phyloP scores from a whole-genome alignment of 1,284 basidiomycete species.

The Lignosus rhinocerotis region DNA sequence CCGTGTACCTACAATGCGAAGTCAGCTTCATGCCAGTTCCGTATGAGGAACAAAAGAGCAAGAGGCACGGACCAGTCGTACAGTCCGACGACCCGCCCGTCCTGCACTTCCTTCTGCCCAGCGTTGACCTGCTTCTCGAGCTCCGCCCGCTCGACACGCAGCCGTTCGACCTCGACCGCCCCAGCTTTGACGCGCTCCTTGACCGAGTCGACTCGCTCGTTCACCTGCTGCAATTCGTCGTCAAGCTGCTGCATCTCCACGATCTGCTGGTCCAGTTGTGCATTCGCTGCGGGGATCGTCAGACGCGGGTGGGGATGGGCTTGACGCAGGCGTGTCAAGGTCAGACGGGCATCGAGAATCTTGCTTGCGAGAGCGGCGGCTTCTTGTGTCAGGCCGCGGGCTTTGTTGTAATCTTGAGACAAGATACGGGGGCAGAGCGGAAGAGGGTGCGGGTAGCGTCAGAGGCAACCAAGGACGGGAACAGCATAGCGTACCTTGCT shows the following conservation, averaged over 20 bases:
- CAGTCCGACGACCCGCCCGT: conserved; percentile 57
- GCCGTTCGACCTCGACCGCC: conserved; percentile 60
- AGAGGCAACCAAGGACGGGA: not conserved
- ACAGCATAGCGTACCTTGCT: conserved; percentile 49
- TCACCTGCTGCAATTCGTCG: conserved; percentile 50
- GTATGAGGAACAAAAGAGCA: not conserved
- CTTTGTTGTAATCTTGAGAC: conserved; percentile 55
- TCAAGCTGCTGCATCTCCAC: conserved; percentile 72
- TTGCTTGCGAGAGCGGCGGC: conserved; percentile 65
- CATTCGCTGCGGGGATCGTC: conserved; percentile 70
- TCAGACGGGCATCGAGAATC: conserved; percentile 78
- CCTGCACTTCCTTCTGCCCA: conserved; percentile 64
- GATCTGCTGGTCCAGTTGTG: conserved; percentile 70
- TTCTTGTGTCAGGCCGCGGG: conserved; percentile 52
- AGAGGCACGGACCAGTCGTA: conserved; percentile 62
- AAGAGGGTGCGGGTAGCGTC: not conserved
- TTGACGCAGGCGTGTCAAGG: conserved; percentile 75
- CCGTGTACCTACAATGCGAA: conserved; percentile 59
- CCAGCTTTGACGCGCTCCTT: conserved; percentile 59
- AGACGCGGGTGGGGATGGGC: conserved; percentile 76
- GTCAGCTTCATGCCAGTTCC: too few species aligned
- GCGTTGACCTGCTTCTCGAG: conserved; percentile 68
- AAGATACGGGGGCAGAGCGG: not conserved
- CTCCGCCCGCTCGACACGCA: conserved; percentile 65
- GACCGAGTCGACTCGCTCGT: conserved; percentile 48